A percentile compares a stretch with the other conserved stretches of the same genome.
Conservation (phyloP, 2,329 filamentous ascomycete genomes). For the Exophiala lecanii-corni region DNA sequence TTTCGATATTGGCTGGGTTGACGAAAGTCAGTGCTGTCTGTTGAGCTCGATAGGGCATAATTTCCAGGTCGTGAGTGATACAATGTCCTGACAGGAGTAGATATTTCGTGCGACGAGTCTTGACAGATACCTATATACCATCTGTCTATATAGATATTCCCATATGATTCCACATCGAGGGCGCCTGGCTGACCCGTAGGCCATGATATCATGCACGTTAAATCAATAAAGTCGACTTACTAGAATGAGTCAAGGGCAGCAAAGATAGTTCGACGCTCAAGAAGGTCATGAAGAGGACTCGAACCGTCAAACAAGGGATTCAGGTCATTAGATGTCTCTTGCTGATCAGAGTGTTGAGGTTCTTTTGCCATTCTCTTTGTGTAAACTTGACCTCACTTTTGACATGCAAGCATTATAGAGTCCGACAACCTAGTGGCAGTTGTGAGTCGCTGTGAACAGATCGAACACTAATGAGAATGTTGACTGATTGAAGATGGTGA, state of each 20-base stretch:
- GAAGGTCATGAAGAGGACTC: slow-evolving; percentile 65
- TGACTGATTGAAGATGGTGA: no score
- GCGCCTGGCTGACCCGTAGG: background rate
- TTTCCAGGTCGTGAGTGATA: background rate
- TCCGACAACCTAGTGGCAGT: no score
- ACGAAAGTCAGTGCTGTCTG: slow-evolving; percentile 13
- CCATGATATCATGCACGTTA: background rate
- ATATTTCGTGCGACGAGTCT: background rate
- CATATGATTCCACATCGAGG: no score
- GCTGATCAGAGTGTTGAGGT: no score
- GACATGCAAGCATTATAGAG: no score
- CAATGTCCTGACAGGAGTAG: slow-evolving; percentile 7
- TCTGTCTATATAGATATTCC: no score
- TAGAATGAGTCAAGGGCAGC: slow-evolving; percentile 82
- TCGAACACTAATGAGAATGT: no score
- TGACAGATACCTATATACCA: no score
- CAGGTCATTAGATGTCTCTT: no score
- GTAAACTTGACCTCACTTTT: no score
- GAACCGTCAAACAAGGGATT: slow-evolving; percentile 41
- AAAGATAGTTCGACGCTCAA: slow-evolving; percentile 75
- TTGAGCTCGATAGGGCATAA: slow-evolving; percentile 11
- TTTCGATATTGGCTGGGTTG: slow-evolving; percentile 72
- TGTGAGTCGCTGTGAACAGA: no score
- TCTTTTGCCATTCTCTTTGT: no score
- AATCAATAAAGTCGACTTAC: slow-evolving; percentile 50